Percentiles rank a stretch among this genome's conserved stretches.
phyloP scores from a whole-genome alignment of 2,329 filamentous ascomycete genomes.

The Colletotrichum musae region DNA sequence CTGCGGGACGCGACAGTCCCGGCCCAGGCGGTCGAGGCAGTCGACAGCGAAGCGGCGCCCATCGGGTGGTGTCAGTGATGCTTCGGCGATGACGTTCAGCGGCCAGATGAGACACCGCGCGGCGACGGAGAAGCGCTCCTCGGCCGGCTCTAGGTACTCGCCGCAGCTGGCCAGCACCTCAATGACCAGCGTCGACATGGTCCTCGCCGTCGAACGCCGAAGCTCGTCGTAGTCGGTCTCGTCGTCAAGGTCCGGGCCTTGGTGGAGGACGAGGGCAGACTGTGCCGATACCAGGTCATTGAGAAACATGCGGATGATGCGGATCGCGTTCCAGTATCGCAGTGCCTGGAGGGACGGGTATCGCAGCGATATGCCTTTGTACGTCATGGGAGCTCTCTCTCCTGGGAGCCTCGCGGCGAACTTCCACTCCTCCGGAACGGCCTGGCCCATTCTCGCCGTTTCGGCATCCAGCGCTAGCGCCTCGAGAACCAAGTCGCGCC shows the following conservation, averaged over 20 bases:
- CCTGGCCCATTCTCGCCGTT: slow-evolving; percentile 20
- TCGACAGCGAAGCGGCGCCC: slow-evolving; percentile 36
- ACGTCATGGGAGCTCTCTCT: slow-evolving; percentile 40
- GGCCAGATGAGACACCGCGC: slow-evolving; percentile 46
- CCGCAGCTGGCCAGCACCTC: slow-evolving; percentile 45
- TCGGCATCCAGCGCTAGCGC: slow-evolving; percentile 43
- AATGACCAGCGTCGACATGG: slow-evolving; percentile 41
- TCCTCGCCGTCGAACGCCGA: slow-evolving; percentile 20
- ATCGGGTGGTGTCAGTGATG: slow-evolving; percentile 26
- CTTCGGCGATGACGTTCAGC: slow-evolving; percentile 42
- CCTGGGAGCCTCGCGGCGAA: slow-evolving; percentile 18
- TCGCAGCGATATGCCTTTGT: slow-evolving; percentile 36
- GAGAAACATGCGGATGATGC: slow-evolving; percentile 46
- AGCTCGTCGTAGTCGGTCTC: slow-evolving; percentile 27
- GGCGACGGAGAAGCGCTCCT: slow-evolving; percentile 41
- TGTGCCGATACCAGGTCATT: slow-evolving; percentile 40
- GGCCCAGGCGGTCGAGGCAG: slow-evolving; percentile 43
- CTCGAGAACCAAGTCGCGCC: slow-evolving; percentile 39
- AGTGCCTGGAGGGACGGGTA: slow-evolving; percentile 43
- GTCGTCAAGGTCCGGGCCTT: slow-evolving; percentile 17
- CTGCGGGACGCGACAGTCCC: slow-evolving; percentile 44
- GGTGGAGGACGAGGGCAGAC: slow-evolving; percentile 13
- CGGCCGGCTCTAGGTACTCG: slow-evolving; percentile 39
- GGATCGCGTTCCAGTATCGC: slow-evolving; percentile 47
- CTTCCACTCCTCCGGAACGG: slow-evolving; percentile 28